These are phyloP conservation scores for Ilyonectria destructans DNA, from an alignment of 2,329 filamentous ascomycete genomes.

Conservation along the genomic window DNA sequence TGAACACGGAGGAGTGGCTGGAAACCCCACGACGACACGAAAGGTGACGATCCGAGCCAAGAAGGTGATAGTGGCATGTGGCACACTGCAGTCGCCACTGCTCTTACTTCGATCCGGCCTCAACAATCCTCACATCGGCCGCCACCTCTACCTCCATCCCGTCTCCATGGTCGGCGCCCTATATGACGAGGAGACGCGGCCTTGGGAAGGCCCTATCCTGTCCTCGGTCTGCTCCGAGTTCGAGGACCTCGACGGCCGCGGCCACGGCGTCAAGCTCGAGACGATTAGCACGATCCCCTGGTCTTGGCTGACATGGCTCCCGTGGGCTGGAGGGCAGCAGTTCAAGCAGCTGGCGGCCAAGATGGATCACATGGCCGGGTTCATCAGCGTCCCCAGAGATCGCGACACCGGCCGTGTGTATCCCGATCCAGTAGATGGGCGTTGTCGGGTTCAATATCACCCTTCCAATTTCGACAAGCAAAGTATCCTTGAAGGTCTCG, in stretches of 20 bases:
- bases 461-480: slow-evolving; percentile 77
- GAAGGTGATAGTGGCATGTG: slow-evolving; percentile 26
- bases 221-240: slow-evolving; percentile 24
- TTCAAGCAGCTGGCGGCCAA: slow-evolving; percentile 25
- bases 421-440: slow-evolving; percentile 14
- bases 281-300: slow-evolving; percentile 21
- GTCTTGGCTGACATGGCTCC: slow-evolving; percentile 20
- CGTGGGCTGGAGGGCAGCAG: slow-evolving; percentile 15
- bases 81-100: slow-evolving; percentile 24
- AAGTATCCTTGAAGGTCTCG: slow-evolving; percentile 76
- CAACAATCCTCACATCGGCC: slow-evolving; percentile 28
- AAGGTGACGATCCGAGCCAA: slow-evolving; percentile 23
- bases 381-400: slow-evolving; percentile 25
- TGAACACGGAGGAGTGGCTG: slow-evolving; percentile 1
- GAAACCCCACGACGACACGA: neutral
- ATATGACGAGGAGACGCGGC: slow-evolving; percentile 21
- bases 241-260: slow-evolving; percentile 28
- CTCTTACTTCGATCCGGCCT: slow-evolving; percentile 25
- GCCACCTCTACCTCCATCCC: slow-evolving; percentile 31
- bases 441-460: slow-evolving; percentile 64
- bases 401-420: slow-evolving; percentile 24
- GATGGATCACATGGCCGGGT: slow-evolving; percentile 19
- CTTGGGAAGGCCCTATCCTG: slow-evolving; percentile 29
- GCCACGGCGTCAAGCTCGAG: slow-evolving; percentile 30
- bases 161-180: slow-evolving; percentile 20